Evolutionary conservation across 352 stramenopile species (phyloP), one percentile per base, ranked within the genome.

Genomic region (Phytopythium vexans): DNA sequence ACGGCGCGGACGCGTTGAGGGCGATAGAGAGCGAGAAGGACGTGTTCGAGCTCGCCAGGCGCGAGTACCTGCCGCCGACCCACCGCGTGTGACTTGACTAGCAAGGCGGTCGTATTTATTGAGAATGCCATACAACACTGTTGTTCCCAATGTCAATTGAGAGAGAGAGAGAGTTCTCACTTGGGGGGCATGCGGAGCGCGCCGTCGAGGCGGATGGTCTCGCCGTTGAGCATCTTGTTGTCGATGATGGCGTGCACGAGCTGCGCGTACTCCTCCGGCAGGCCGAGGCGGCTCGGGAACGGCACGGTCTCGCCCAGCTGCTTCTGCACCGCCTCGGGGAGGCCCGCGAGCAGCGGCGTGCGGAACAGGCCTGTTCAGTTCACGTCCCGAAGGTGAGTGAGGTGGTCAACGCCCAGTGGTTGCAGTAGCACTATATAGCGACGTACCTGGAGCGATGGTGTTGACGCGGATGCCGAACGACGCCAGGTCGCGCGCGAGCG

Each of bases 191-290:
- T 99, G 49, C 97, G 86, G 16, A 99, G 69, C 8, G 91, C 97
- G 34, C 97, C 97, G 69, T 99, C 97, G 27, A 99, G 77, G 39
- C 97, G 89, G 67, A 99, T 99, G 2, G 94, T 89, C 72, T 99
- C 96, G 49, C 97, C 97, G 66, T 99, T 99, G 41, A 99, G 74
- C 91, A 99, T 98, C 55, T 89, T 90, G 82, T 99, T 99, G 54
- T 97, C 83, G 52, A 99, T 88, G 64, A 99, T 99, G 21, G 78
- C 64, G 51, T 96, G 87, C 47, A 97, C 96, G 35, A 99, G 75
- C 54, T 97, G 81, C 9, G 94, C 96, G 72, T 96, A 99, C 68
- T 99, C 96, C 51, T 96, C 80, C 11, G 97, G 96, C 37, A 95
- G 79, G 14, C 97, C 97, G 10, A 99, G 74, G 40, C 97, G 81